Conservation (phyloP, 805 yeast species). For the Barnettozyma salicaria region DNA sequence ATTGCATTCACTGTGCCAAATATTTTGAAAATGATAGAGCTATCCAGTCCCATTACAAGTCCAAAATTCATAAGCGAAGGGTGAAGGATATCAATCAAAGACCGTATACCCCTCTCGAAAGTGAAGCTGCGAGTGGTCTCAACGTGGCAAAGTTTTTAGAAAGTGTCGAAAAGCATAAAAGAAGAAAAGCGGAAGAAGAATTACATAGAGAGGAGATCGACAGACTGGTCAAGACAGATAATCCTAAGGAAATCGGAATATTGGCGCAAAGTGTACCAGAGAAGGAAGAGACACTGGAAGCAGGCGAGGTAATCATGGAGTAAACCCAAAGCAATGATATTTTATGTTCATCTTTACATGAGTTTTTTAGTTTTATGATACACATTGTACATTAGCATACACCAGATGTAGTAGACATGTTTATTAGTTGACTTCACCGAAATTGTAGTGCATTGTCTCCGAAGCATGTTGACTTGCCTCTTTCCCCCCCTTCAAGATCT, state of each 20-base stretch:
- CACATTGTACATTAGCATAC: constrained; percentile 6
- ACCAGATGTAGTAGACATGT: not conserved
- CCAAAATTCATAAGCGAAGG: constrained; percentile 83
- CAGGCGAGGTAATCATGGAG: constrained; percentile 22
- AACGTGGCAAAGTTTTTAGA: constrained; percentile 62
- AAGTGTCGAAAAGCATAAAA: constrained; percentile 56
- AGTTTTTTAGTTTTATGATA: too few relatives aligned
- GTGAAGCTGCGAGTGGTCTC: constrained; percentile 85
- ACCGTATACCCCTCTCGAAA: constrained; percentile 84
- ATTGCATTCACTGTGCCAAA: constrained; percentile 91
- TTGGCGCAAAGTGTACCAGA: constrained; percentile 7
- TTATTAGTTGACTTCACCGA: constrained; percentile 39
- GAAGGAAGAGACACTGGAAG: constrained; percentile 14
- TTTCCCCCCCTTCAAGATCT: constrained; percentile 51
- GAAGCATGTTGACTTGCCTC: constrained; percentile 62
- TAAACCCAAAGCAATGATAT: constrained; percentile 5
- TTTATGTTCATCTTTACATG: not conserved
- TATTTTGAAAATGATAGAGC: constrained; percentile 78
- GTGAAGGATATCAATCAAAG: constrained; percentile 66
- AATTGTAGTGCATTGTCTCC: constrained; percentile 51
- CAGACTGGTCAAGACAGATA: constrained; percentile 22
- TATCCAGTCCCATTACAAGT: constrained; percentile 61
- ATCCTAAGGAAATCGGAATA: constrained; percentile 27
- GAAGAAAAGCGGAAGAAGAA: constrained; percentile 42
- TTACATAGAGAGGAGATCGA: constrained; percentile 36